phyloP scores from a whole-genome alignment of 192 early-diverging fungal species.

The Coemansia sp. region DNA sequence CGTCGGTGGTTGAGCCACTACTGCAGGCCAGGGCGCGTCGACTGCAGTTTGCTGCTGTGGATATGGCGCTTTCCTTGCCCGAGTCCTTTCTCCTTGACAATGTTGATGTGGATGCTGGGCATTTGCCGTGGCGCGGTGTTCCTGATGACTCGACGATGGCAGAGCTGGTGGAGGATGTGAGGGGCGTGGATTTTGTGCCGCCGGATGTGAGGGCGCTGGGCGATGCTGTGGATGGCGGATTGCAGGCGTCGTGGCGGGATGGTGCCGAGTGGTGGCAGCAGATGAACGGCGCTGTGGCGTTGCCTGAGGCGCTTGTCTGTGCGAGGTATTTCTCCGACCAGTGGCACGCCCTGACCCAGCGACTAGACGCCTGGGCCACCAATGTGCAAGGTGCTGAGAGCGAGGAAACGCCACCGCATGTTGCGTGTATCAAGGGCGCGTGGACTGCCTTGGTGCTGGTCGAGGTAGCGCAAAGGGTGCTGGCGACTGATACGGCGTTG shows the following conservation, averaged over 20 bases:
- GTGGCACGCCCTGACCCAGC: slow-evolving; percentile 19
- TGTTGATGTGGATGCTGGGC: slow-evolving; percentile 26
- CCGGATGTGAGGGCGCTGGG: slow-evolving; percentile 16
- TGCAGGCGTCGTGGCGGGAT: slow-evolving; percentile 33
- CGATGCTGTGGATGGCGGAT: neutral
- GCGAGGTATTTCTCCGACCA: slow-evolving; percentile 22
- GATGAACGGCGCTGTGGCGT: slow-evolving; percentile 35
- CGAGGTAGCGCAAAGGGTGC: slow-evolving; percentile 4
- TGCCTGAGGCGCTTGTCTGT: slow-evolving; percentile 23
- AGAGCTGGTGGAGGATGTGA: slow-evolving; percentile 12
- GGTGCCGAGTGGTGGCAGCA: slow-evolving; percentile 48
- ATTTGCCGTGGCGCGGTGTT: slow-evolving; percentile 29
- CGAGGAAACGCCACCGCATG: slow-evolving; percentile 3
- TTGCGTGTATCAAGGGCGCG: slow-evolving; percentile 35
- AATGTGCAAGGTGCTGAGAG: neutral
- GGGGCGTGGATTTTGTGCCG: slow-evolving; percentile 27
- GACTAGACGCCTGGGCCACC: slow-evolving; percentile 27
- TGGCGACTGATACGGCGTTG: slow-evolving; percentile 4
- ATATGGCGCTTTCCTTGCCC: slow-evolving; percentile 17
- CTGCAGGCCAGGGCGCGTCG: slow-evolving; percentile 20
- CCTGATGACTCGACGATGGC: neutral
- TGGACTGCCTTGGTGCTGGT: slow-evolving; percentile 29
- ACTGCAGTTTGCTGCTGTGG: slow-evolving; percentile 19
- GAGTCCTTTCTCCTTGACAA: slow-evolving; percentile 22
- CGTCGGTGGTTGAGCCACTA: slow-evolving; percentile 30